Conservation (phyloP, 371 early-diverging fungal genomes). For the Mortierella sp. region DNA sequence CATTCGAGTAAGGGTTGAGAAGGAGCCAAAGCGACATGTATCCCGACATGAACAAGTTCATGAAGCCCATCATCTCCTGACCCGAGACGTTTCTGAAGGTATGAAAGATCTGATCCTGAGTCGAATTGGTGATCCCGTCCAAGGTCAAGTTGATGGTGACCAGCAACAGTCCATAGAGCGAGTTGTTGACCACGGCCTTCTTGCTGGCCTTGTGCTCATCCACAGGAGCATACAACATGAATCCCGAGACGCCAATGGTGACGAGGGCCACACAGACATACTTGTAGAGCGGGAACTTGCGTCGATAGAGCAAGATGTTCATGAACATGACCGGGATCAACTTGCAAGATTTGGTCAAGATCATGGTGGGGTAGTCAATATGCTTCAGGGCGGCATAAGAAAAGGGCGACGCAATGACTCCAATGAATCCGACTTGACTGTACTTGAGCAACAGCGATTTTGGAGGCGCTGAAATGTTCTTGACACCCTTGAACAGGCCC, state of each 20-base stretch:
- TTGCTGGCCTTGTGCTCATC: conserved; percentile 57
- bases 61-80: conserved; percentile 97
- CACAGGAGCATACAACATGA: conserved; percentile 85
- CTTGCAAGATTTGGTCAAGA: conserved; percentile 97
- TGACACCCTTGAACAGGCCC: conserved; percentile 62
- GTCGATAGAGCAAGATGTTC: conserved; percentile 91
- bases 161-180: conserved; percentile 83
- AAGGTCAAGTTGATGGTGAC: conserved; percentile 86
- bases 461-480: conserved; percentile 38
- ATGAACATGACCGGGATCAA: conserved; percentile 96
- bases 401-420: conserved; percentile 88
- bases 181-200: conserved; percentile 54
- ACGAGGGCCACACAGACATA: conserved; percentile 87
- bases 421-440: conserved; percentile 79
- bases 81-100: conserved; percentile 81
- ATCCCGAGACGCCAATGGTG: conserved; percentile 90
- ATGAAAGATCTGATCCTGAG: conserved; percentile 95
- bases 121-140: conserved; percentile 97
- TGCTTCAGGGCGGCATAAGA: conserved; percentile 94
- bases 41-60: conserved; percentile 87
- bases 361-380: conserved; percentile 97
- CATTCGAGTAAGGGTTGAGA: conserved; percentile 75
- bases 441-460: conserved; percentile 59
- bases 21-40: conserved; percentile 82
- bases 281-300: conserved; percentile 84